A percentile compares a stretch with the other conserved stretches of the same genome.
Evolutionary conservation across 768 basidiomycete species (phyloP).

Genomic region (Neoboletus magnificus): DNA sequence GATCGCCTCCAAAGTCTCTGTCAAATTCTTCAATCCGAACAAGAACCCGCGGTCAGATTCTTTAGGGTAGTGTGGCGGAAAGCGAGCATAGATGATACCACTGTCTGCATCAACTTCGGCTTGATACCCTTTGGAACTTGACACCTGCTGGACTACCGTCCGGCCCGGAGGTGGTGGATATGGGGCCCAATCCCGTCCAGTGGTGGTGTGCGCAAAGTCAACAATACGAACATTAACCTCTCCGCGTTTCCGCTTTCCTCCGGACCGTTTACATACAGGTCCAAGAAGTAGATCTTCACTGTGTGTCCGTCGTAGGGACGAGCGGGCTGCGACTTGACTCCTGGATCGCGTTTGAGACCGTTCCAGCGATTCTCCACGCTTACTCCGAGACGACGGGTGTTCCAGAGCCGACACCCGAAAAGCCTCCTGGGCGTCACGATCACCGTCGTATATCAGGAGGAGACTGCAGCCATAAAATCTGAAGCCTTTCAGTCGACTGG

Average conservation of each 20-base stretch:
- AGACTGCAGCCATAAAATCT: conserved; percentile 98
- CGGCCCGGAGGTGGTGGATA: conserved; percentile 48
- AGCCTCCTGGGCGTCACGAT: conserved; percentile 78
- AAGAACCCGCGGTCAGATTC: conserved; percentile 93
- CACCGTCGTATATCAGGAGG: conserved; percentile 96
- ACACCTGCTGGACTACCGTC: conserved; percentile 41
- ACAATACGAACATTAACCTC: conserved; percentile 96
- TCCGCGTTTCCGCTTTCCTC: conserved; percentile 73
- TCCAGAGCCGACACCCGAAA: conserved; percentile 62
- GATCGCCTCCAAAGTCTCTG: conserved; percentile 72
- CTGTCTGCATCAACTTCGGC: conserved; percentile 79
- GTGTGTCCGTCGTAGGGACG: conserved; percentile 64
- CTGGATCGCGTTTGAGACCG: conserved; percentile 45
- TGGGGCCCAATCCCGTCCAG: conserved; percentile 85
- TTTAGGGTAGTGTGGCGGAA: conserved; percentile 88
- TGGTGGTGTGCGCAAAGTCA: conserved; percentile 98
- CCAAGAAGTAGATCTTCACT: conserved; percentile 78
- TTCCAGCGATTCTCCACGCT: conserved; percentile 77
- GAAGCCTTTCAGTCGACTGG: conserved; percentile 88
- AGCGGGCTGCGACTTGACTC: conserved; percentile 39
- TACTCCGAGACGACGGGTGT: conserved; percentile 60
- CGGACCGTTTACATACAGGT: conserved; percentile 59
- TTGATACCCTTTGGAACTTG: conserved; percentile 71
- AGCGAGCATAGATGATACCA: conserved; percentile 85
- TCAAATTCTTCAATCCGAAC: conserved; percentile 81